A percentile compares a stretch with the other conserved stretches of the same genome.
Evolutionary conservation across 2,329 filamentous ascomycete genomes (phyloP).

Genomic region (Diplodia corticola): DNA sequence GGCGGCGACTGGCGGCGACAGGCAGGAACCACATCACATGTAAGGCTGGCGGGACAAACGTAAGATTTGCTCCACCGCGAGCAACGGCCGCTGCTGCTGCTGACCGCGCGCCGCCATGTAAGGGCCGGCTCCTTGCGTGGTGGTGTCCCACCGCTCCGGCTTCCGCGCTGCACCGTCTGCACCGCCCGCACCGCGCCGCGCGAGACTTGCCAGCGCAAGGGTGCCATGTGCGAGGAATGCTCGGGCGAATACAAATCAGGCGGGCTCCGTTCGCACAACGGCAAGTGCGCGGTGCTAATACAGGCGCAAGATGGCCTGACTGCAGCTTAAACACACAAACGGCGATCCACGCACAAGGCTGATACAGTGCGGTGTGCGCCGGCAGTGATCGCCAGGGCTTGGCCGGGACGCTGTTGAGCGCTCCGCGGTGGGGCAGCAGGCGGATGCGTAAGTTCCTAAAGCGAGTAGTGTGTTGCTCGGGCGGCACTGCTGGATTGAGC

Average conservation of each 20-base stretch:
- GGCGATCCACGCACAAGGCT: constrained; percentile 20
- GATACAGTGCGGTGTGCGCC: constrained; percentile 20
- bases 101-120: constrained; percentile 4
- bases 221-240: constrained; percentile 39
- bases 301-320: constrained; percentile 16
- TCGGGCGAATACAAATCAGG: constrained; percentile 21
- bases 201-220: constrained; percentile 27
- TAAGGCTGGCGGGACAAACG: constrained; percentile 18
- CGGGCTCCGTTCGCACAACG: constrained; percentile 20
- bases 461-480: constrained; percentile 12
- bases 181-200: background rate
- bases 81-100: constrained; percentile 2
- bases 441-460: constrained; percentile 10
- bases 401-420: constrained; percentile 5
- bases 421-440: background rate
- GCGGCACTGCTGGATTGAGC: constrained; percentile 17
- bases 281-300: constrained; percentile 12
- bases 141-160: constrained; percentile 20
- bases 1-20: too few species aligned
- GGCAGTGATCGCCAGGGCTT: constrained; percentile 19
- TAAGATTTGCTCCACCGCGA: constrained; percentile 21
- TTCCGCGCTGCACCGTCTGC: constrained; percentile 23
- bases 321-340: constrained; percentile 21
- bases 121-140: constrained; percentile 21
- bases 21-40: constrained; percentile 20